These are phyloP conservation scores for Colletotrichum tabaci DNA, from an alignment of 2,329 filamentous ascomycete genomes.

Conservation along the genomic window DNA sequence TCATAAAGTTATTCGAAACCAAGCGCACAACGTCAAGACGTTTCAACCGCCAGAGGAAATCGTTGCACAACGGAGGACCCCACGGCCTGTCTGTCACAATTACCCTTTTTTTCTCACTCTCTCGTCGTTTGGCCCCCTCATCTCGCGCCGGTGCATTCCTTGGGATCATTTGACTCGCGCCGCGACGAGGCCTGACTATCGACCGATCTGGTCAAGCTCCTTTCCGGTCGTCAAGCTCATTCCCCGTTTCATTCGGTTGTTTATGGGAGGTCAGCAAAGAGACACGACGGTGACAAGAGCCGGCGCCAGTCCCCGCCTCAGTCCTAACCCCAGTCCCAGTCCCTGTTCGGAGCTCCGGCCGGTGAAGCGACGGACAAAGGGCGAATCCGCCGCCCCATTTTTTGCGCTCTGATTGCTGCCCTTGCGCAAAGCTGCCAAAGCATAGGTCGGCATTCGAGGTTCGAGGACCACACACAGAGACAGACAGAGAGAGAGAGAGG, in stretches of 20 bases:
- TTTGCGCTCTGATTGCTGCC: slow-evolving; percentile 16
- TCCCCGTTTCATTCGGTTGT: background rate
- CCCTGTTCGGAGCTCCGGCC: slow-evolving; percentile 37
- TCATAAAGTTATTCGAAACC: background rate
- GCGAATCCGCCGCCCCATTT: slow-evolving; percentile 23
- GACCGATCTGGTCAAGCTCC: slow-evolving; percentile 3
- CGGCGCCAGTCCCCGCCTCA: slow-evolving; percentile 1
- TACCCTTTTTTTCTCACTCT: background rate
- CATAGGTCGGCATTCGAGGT: background rate
- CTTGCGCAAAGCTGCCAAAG: slow-evolving; percentile 1
- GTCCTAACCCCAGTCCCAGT: background rate
- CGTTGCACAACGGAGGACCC: slow-evolving; percentile 1
- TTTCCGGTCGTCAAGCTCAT: background rate
- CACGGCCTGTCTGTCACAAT: background rate
- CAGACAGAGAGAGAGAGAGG: background rate
- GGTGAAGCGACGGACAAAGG: slow-evolving; percentile 32
- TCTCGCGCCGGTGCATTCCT: background rate
- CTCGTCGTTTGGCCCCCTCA: background rate
- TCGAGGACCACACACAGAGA: too few species aligned
- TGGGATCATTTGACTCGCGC: background rate
- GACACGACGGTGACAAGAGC: background rate
- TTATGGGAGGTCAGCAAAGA: background rate
- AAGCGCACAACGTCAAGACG: background rate
- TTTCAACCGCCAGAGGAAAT: background rate
- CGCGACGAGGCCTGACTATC: background rate